Conservation (phyloP, 257 asterid species). For the Solanum piurae region DNA sequence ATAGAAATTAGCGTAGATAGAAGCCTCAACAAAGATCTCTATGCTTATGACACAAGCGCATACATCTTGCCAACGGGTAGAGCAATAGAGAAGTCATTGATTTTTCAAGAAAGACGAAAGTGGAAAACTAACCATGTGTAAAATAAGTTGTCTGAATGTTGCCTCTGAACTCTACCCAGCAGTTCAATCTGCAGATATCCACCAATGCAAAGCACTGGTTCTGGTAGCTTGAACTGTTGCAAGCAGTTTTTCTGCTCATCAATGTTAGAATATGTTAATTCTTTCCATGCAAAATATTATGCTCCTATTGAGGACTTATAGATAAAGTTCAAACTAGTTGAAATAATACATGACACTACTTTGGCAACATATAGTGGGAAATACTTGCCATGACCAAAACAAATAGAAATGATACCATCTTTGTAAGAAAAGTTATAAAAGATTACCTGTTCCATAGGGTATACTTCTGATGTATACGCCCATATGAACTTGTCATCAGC, state of each 20-base stretch:
- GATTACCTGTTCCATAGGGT: conserved; percentile 59
- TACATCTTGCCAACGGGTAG: neutral
- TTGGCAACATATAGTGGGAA: neutral
- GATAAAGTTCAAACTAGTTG: neutral
- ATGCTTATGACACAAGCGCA: neutral
- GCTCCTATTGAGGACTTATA: neutral
- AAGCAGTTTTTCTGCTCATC: conserved; percentile 50
- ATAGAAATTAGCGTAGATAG: neutral
- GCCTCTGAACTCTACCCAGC: conserved; percentile 59
- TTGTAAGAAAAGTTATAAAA: neutral
- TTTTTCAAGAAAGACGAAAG: neutral
- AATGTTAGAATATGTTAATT: neutral
- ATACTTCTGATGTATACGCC: conserved; percentile 68
- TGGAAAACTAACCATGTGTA: conserved; percentile 55
- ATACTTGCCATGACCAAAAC: neutral
- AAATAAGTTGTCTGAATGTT: conserved; percentile 47
- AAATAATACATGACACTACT: neutral
- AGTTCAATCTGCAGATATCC: conserved; percentile 75
- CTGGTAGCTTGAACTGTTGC: conserved; percentile 78
- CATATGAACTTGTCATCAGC: conserved; percentile 70
- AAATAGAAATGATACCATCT: neutral
- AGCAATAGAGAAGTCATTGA: neutral
- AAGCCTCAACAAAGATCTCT: neutral
- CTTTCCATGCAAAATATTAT: neutral
- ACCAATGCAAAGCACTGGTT: conserved; percentile 63